Percentiles rank a stretch among this genome's conserved stretches.
Conservation (phyloP, 495 filamentous ascomycete species). For the Glarea lozoyensis region DNA sequence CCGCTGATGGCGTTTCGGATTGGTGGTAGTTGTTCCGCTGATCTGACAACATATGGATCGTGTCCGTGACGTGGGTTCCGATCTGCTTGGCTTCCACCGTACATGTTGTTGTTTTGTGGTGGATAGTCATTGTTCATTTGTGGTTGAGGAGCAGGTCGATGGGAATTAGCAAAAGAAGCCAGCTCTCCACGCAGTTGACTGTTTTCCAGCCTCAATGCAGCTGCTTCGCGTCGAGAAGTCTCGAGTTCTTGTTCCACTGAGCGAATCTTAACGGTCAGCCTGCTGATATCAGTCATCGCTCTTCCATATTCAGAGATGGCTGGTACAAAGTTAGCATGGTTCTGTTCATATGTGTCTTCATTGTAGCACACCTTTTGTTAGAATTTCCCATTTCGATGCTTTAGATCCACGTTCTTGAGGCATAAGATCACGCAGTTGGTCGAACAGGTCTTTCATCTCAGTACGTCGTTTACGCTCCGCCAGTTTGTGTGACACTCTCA, state of each 20-base stretch:
- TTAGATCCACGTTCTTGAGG: constrained; percentile 85
- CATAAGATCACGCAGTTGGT: constrained; percentile 70
- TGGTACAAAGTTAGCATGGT: constrained; percentile 16
- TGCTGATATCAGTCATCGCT: constrained; percentile 24
- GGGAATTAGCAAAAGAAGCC: constrained; percentile 13
- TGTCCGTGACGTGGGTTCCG: neutral
- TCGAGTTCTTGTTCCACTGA: constrained; percentile 36
- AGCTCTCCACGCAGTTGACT: constrained; percentile 36
- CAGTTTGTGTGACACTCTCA: constrained; percentile 92
- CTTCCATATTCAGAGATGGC: constrained; percentile 36
- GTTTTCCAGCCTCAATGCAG: constrained; percentile 43
- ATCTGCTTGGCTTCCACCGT: neutral
- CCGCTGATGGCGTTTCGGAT: constrained; percentile 27
- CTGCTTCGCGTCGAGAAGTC: constrained; percentile 35
- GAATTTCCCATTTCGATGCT: constrained; percentile 97
- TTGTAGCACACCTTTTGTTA: constrained; percentile 70
- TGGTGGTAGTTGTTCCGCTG: constrained; percentile 36
- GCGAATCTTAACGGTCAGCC: constrained; percentile 23
- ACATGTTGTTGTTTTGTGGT: constrained; percentile 20
- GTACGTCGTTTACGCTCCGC: constrained; percentile 92
- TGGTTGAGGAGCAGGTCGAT: neutral
- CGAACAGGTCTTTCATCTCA: constrained; percentile 98
- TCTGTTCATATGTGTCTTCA: constrained; percentile 9
- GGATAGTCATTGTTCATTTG: constrained; percentile 5
- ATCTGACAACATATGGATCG: constrained; percentile 2